Evolutionary conservation across 2,329 filamentous ascomycete genomes (phyloP), one percentile per base, ranked within the genome.

Genomic region (Catunica adiposa): DNA sequence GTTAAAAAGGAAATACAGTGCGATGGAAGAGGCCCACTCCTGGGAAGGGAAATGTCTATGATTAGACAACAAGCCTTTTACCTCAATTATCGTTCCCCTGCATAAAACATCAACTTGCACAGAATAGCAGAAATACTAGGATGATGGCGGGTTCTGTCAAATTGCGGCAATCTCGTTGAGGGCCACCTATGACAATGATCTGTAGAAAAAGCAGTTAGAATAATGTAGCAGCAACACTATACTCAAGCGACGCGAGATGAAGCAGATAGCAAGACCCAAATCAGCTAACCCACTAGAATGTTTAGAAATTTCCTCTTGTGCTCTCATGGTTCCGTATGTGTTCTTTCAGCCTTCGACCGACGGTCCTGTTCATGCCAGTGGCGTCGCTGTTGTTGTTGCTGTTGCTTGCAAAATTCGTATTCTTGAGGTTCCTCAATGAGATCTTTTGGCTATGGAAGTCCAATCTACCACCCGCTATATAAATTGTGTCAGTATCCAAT

Each of bases 151-250:
- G 51, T 37, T 14, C 15, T 23, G 29, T 14, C 31, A 53, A 40
- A 53, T 40, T 53, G 26, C 31, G 25, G 31, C 51, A 53, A 53
- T 53, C 20, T 53, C 15, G 51, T 53, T 53, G 31, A 22, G 6
- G 31, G 20, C 20, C 23, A 17, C 31, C 17, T 37, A 25, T 53
- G 31, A 53, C 40, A 29, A 53, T 37, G 31, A 53, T 53, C 22
- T 53, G 17, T 40, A 37, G 11, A 9, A 23, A 48, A 9, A 17
- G 20, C 22, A 20, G 2, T 8, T 22, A 20, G 26, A 15, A 23
- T 48, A 5, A 11, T 48, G 22, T 48, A 25, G 44, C 9, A 48
- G 26, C 22, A 25, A 26, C 22, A 48, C 40, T 34, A 7, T 15
- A 26, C 2, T 11, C 9, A 25, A 2, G 22, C 2, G 44, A 48